Percentiles rank a stretch among this genome's conserved stretches.
Conservation (phyloP, 1,284 basidiomycete species). For the Austroboletus niveus region DNA sequence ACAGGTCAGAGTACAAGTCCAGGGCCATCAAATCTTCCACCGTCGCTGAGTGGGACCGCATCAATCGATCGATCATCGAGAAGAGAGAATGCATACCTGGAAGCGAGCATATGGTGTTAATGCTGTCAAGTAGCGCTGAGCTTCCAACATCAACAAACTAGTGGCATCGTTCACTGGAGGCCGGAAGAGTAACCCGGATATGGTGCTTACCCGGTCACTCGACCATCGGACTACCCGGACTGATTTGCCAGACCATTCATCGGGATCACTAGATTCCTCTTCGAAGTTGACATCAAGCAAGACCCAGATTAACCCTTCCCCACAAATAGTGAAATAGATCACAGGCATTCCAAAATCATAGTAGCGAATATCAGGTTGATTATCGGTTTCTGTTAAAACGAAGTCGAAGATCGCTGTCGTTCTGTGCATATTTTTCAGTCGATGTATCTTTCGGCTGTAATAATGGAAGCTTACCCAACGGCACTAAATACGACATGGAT, state of each 20-base stretch:
- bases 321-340: slow-evolving; percentile 51
- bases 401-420: slow-evolving; percentile 65
- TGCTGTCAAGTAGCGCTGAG: slow-evolving; percentile 18
- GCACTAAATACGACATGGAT: slow-evolving; percentile 60
- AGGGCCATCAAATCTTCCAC: slow-evolving; percentile 48
- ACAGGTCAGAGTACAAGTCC: slow-evolving; percentile 60
- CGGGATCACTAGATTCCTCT: slow-evolving; percentile 33
- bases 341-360: slow-evolving; percentile 58
- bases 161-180: background rate
- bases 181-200: background rate
- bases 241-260: slow-evolving; percentile 23
- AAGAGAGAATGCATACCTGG: slow-evolving; percentile 29
- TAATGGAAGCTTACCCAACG: slow-evolving; percentile 53
- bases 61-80: slow-evolving; percentile 2
- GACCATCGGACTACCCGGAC: slow-evolving; percentile 22
- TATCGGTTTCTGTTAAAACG: slow-evolving; percentile 34
- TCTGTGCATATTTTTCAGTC: slow-evolving; percentile 36
- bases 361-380: slow-evolving; percentile 35
- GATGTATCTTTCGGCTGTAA: background rate
- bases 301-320: slow-evolving; percentile 45
- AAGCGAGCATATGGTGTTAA: slow-evolving; percentile 32
- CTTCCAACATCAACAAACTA: slow-evolving; percentile 20
- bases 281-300: slow-evolving; percentile 49
- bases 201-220: slow-evolving; percentile 14
- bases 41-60: slow-evolving; percentile 38